Percentiles rank a stretch among this genome's conserved stretches.
These are phyloP conservation scores for Ogataea henricii DNA, from an alignment of 805 yeast species.

Conservation along the genomic window DNA sequence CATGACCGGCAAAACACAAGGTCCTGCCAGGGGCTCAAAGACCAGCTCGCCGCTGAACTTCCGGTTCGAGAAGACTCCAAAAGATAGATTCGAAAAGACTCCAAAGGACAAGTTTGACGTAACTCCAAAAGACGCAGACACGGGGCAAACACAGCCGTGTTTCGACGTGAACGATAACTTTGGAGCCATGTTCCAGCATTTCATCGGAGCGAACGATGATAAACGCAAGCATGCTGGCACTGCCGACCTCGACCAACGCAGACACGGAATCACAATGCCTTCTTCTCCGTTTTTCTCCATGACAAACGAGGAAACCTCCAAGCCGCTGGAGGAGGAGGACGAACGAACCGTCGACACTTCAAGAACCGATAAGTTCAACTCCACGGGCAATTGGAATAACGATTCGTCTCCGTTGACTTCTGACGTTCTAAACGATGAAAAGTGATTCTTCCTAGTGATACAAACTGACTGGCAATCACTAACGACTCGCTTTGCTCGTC, in stretches of 20 bases:
- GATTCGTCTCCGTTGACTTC: conserved; percentile 34
- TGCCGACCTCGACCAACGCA: conserved; percentile 4
- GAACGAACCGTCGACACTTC: conserved; percentile 26
- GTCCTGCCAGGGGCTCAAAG: conserved; percentile 9
- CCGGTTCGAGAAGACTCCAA: conserved; percentile 34
- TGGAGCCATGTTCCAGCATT: conserved; percentile 9
- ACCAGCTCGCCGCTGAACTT: conserved; percentile 19
- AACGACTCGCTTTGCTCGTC: background rate
- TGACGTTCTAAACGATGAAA: conserved; percentile 16
- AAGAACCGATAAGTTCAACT: conserved; percentile 22
- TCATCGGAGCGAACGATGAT: conserved; percentile 11
- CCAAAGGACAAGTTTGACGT: conserved; percentile 31
- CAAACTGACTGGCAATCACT: too few relatives aligned
- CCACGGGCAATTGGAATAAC: conserved; percentile 25
- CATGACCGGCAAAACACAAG: conserved; percentile 8
- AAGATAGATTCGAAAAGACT: conserved; percentile 29
- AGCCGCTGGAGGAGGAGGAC: conserved; percentile 13
- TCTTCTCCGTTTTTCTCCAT: conserved; percentile 35
- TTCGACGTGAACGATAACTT: conserved; percentile 17
- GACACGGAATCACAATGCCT: conserved; percentile 31
- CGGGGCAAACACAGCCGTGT: conserved; percentile 29
- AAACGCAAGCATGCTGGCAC: background rate
- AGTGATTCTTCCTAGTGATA: conserved; percentile 9
- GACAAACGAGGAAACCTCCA: conserved; percentile 16
- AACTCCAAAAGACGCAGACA: conserved; percentile 31